Evolutionary conservation across 208 protist genomes (phyloP), one percentile per base, ranked within the genome.

Genomic region (Wallacemonas collosoma): DNA sequence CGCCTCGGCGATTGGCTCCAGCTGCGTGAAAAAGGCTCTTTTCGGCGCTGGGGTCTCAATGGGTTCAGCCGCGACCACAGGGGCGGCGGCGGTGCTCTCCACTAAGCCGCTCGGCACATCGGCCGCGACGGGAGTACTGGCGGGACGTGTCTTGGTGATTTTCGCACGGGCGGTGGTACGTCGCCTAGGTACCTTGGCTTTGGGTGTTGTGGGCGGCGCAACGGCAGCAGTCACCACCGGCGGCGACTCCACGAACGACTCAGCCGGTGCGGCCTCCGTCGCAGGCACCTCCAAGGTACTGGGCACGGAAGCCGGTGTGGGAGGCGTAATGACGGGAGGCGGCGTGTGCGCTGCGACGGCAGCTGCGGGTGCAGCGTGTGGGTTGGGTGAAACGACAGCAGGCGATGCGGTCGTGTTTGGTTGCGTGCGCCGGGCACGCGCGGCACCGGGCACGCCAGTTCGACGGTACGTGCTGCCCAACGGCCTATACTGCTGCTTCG

Each of bases 391-490:
- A 26, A 26, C 26, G 26, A 26, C 26, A 26, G 26, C 26, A 26
- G 26, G 26, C 26, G 26, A 26, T 26, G 26, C 26, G 26, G 26
- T 26, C 26, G 26, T 26, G 26, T 15, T 53, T 7, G 53, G 40
- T 7, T 14, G 45, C 47, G 15, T 44, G 14, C 3, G 47, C 5
- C 47, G 8, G 56, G 38, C 26, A n/a, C 68, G 68, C 26, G 68
- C 68, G 14, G 57, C 68, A 35, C 56, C 68, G 26, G 57, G 56
- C 4, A 63, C 8, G 1, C 17, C 53, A 14, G 36, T n/a, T 15
- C 53, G 47, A 54, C 62, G 62, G 36, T 68, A 41, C 62, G 45
- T 68, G 11, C 36, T 68, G 41, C 35, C 8, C 12, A 47, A n/a
- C 6, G 38, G 36, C 11, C 11, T 12, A n/a, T 12, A 65, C 38